A percentile compares a stretch with the other conserved stretches of the same genome.
These are phyloP conservation scores for Citrullus mucosospermus DNA, from an alignment of 306 rosid genomes.

Conservation along the genomic window DNA sequence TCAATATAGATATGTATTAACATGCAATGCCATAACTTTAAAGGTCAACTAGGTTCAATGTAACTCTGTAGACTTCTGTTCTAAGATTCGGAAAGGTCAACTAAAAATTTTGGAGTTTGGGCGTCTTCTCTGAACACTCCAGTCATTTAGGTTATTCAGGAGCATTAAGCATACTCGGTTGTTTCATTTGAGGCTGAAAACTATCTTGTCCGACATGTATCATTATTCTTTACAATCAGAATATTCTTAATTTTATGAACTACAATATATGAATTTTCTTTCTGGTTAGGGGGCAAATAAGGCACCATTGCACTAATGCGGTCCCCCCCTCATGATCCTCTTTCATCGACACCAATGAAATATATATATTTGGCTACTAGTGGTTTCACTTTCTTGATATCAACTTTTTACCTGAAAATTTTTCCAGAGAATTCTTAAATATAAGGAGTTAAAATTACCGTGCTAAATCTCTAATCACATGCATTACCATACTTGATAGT, in stretches of 20 bases:
- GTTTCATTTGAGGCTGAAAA: background rate
- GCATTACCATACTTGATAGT: background rate
- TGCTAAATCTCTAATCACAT: background rate
- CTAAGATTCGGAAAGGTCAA: background rate
- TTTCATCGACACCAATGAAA: background rate
- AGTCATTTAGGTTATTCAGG: background rate
- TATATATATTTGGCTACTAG: background rate
- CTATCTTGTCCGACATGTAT: background rate
- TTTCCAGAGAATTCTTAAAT: background rate
- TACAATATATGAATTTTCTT: background rate
- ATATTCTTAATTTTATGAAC: background rate
- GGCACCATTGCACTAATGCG: background rate
- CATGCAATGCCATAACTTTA: background rate
- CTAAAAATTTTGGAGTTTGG: background rate
- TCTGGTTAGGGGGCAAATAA: background rate
- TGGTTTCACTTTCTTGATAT: background rate
- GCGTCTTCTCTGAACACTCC: background rate
- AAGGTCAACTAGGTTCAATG: background rate
- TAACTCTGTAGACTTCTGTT: background rate
- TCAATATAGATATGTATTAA: background rate
- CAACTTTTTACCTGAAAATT: background rate
- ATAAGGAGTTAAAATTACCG: too few relatives aligned
- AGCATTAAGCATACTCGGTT: background rate
- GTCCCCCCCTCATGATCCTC: background rate
- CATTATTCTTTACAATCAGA: background rate